phyloP scores from a whole-genome alignment of 768 basidiomycete genomes.

The Leccinum sublutescens region DNA sequence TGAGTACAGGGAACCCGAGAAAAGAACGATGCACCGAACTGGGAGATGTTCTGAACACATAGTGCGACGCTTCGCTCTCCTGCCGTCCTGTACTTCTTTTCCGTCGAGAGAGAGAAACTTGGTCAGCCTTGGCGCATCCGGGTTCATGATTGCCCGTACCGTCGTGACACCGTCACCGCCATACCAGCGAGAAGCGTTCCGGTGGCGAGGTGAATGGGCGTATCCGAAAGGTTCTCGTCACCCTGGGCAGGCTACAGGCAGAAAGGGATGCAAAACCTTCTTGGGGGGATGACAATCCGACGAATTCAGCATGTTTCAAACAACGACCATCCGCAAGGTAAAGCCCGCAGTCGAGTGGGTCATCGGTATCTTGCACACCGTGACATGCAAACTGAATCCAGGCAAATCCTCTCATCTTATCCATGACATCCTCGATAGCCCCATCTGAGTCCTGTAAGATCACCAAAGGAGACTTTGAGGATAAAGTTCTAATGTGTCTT shows the following conservation, averaged over 20 bases:
- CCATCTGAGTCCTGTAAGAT: not conserved
- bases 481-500: not conserved
- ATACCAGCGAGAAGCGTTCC: not conserved
- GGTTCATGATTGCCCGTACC: not conserved
- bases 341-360: constrained; percentile 23
- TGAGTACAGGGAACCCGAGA: not conserved
- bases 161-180: not conserved
- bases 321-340: constrained; percentile 1
- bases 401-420: not conserved
- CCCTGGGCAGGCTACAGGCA: not conserved
- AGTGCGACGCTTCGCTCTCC: not conserved
- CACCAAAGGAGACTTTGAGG: not conserved
- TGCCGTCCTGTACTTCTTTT: not conserved
- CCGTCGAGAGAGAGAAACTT: not conserved
- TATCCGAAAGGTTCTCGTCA: not conserved
- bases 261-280: constrained; percentile 27
- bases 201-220: not conserved
- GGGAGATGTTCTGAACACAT: not conserved
- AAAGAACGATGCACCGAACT: not conserved
- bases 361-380: constrained; percentile 16
- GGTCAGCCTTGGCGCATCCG: not conserved
- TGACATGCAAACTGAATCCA: constrained; percentile 35
- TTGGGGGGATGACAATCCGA: constrained; percentile 4
- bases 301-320: not conserved
- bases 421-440: not conserved